Percentiles rank a stretch among this genome's conserved stretches.
Conservation (phyloP, 805 yeast genomes). For the Kodamaea jinghongensis region DNA sequence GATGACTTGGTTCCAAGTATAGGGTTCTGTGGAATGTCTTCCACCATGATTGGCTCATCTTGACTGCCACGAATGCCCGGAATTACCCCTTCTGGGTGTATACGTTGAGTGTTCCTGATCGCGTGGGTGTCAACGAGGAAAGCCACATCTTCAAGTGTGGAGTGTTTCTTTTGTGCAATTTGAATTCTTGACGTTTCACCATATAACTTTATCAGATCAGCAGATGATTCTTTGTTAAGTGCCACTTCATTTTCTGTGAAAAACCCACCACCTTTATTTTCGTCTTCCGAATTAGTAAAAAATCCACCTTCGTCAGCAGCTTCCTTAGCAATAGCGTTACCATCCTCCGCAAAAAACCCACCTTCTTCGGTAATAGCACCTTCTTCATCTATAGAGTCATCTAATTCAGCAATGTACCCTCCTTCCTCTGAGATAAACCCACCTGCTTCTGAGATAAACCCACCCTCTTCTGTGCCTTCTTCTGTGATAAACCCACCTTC, state of each 20-base stretch:
- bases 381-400: slow-evolving; percentile 5
- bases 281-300: slow-evolving; percentile 14
- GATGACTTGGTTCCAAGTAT: too few relatives aligned
- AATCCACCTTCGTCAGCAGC: slow-evolving; percentile 16
- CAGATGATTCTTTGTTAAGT: too few relatives aligned
- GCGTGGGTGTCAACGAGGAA: too few relatives aligned
- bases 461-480: slow-evolving; percentile 9
- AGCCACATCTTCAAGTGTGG: too few relatives aligned
- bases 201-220: too few relatives aligned
- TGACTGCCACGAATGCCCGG: too few relatives aligned
- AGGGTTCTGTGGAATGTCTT: too few relatives aligned
- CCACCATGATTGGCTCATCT: too few relatives aligned
- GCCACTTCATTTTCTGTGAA: slow-evolving; percentile 16
- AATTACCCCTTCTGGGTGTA: too few relatives aligned
- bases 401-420: slow-evolving; percentile 17
- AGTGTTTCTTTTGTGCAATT: too few relatives aligned
- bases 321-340: slow-evolving; percentile 4
- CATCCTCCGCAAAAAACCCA: slow-evolving; percentile 18
- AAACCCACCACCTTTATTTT: slow-evolving; percentile 24
- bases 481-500: slow-evolving; percentile 17
- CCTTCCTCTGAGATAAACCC: slow-evolving; percentile 13
- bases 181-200: too few relatives aligned
- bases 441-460: slow-evolving; percentile 6
- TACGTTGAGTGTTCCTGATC: too few relatives aligned
- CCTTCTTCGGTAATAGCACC: slow-evolving; percentile 9